phyloP scores from a whole-genome alignment of 495 filamentous ascomycete genomes.

The Aspergillus campestris region DNA sequence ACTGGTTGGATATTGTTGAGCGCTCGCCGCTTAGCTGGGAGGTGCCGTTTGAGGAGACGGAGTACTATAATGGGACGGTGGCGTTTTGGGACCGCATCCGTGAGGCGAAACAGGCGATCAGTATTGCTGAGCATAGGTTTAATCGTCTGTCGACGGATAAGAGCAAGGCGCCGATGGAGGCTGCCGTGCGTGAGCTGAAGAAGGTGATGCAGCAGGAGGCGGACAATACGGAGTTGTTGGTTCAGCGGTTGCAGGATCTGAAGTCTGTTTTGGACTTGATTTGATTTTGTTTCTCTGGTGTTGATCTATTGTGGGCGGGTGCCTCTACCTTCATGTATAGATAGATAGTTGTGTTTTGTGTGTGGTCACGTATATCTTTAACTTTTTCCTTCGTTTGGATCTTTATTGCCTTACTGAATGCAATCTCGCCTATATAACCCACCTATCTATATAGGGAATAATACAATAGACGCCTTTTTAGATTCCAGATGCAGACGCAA shows the following conservation, averaged over 20 bases:
- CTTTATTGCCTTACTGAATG: too few relatives aligned
- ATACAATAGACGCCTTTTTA: too few relatives aligned
- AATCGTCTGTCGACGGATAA: not conserved
- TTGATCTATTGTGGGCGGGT: too few relatives aligned
- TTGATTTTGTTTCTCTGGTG: too few relatives aligned
- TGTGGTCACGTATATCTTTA: too few relatives aligned
- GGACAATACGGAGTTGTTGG: conserved; percentile 6
- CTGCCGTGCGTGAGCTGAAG: conserved; percentile 3
- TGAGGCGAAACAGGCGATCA: conserved; percentile 2
- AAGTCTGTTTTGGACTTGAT: not conserved
- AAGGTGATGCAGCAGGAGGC: conserved; percentile 6
- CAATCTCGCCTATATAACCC: too few relatives aligned
- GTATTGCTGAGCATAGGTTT: not conserved
- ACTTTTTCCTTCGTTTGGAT: too few relatives aligned
- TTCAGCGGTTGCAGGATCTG: conserved; percentile 10
- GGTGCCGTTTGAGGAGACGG: conserved; percentile 12
- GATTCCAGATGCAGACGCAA: too few relatives aligned
- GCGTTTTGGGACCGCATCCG: conserved; percentile 9
- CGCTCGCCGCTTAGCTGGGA: conserved; percentile 11
- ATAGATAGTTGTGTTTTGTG: too few relatives aligned
- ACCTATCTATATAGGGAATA: too few relatives aligned
- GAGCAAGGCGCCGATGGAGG: not conserved
- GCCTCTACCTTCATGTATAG: too few relatives aligned
- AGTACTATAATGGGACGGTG: conserved; percentile 4
- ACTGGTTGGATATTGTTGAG: conserved; percentile 20